Conservation (phyloP, 2,329 filamentous ascomycete genomes). For the Biscogniauxia marginata region DNA sequence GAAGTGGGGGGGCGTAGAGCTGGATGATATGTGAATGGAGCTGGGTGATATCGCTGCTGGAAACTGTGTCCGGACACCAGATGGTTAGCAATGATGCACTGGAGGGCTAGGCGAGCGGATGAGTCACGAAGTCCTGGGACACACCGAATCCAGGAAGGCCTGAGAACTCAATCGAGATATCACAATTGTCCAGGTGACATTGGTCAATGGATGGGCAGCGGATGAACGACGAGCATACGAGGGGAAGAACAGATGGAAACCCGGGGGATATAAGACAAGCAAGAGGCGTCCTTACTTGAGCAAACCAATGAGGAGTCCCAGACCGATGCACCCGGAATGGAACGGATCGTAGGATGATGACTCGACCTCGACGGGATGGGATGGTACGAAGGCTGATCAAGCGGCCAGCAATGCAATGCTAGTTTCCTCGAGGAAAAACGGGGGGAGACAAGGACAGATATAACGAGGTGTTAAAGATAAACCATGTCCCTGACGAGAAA, state of each 20-base stretch:
- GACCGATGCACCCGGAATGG: constrained; percentile 1
- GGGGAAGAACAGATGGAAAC: background rate
- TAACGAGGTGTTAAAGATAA: constrained; percentile 11
- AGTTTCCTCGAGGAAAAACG: constrained; percentile 4
- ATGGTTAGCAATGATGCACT: constrained; percentile 32
- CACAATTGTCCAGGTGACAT: constrained; percentile 25
- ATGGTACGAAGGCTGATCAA: background rate
- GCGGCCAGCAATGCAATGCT: constrained; percentile 3
- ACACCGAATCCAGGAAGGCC: constrained; percentile 27
- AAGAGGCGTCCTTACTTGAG: constrained; percentile 14
- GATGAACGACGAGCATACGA: background rate
- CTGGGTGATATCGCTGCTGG: constrained; percentile 15
- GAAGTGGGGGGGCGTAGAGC: constrained; percentile 20
- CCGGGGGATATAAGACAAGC: background rate
- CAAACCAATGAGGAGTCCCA: constrained; percentile 1
- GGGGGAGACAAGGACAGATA: constrained; percentile 16
- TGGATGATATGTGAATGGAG: constrained; percentile 13
- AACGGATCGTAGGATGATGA: constrained; percentile 7
- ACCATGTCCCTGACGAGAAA: constrained; percentile 14
- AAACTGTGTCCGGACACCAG: constrained; percentile 27
- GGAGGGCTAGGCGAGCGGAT: constrained; percentile 27
- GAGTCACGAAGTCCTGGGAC: constrained; percentile 32
- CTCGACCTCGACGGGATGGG: constrained; percentile 16
- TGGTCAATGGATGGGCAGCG: constrained; percentile 24
- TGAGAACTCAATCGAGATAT: constrained; percentile 24